Base-by-base conservation (phyloP, 2,329 filamentous ascomycete species). In the Chalaropsis ovoidea region DNA sequence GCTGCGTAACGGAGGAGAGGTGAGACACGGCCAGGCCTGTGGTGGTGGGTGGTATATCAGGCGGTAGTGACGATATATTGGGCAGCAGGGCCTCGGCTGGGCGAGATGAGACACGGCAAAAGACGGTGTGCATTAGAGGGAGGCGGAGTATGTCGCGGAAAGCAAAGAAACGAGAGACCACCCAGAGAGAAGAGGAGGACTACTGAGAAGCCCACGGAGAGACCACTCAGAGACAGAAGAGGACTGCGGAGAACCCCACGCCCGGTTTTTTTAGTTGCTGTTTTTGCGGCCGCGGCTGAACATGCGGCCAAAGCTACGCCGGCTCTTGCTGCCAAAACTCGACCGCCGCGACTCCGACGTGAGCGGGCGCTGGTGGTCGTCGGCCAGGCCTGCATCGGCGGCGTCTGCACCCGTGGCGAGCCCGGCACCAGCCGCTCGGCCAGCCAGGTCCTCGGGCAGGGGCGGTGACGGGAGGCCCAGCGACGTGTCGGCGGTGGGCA, bases 201-300 rank as follows among this genome's bases (percentile, higher is more conserved):
- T 13, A 8, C 47, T 15, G 11, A 52, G 22, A 52, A 27, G 22
- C 35, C 35, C 5, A 10, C 4, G 15, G 31, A 54, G 24, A 39
- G n/a, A n/a, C n/a, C n/a, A n/a, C n/a, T n/a, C n/a, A 65, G 31
- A 54, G 24, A 39, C 19, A 27, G 27, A 45, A 58, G 22, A 15
- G 47, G 11, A 24, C 15, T 13, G 19, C 47, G 5, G 11, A 52
- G 22, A 52, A 27, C 11, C 35, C 35, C 5, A 10, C 4, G 15
- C 10, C 15, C 4, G 3, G 17, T 31, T 24, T 39, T 22, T 31
- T 52, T 64, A 67, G 61, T 67, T 62, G 19, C 62, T 61, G 35
- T 64, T 56, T 41, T 67, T 67, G 45, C 63, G 62, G 47, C 63
- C 49, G 4, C 62, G 60, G n/a, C 63, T 27, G 42, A 67, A 65